These are phyloP conservation scores for Plasmodium billcollinsi DNA, from an alignment of 169 alveolate species.

Conservation along the genomic window DNA sequence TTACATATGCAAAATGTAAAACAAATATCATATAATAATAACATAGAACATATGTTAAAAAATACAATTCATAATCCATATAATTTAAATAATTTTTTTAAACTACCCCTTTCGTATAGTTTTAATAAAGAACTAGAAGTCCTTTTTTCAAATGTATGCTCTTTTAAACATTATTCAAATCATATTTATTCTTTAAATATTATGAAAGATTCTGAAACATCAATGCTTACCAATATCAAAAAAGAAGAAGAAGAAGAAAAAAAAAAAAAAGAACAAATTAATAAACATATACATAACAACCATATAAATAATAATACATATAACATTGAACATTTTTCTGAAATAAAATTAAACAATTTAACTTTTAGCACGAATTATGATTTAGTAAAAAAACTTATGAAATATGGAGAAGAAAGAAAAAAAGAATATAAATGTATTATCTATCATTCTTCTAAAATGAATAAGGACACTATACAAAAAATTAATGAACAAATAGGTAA, in stretches of 20 bases:
- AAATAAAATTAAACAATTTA: constrained; percentile 65
- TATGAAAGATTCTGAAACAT: too few species aligned
- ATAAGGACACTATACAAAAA: constrained; percentile 47
- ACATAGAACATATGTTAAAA: constrained; percentile 14
- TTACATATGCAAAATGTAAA: neutral
- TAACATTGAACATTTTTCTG: constrained; percentile 29
- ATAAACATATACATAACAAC: neutral
- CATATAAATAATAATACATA: neutral
- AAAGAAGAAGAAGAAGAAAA: neutral
- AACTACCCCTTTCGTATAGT: constrained; percentile 2
- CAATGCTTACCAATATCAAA: neutral
- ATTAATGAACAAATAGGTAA: constrained; percentile 44
- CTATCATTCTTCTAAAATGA: constrained; percentile 70
- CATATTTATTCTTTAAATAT: too few species aligned
- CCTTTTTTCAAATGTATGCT: neutral
- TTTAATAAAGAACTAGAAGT: constrained; percentile 66
- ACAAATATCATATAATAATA: constrained; percentile 21
- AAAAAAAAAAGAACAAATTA: neutral
- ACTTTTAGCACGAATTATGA: constrained; percentile 70
- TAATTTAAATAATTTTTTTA: too few species aligned
- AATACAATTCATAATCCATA: neutral
- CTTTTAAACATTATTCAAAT: too few species aligned
- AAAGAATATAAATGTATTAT: constrained; percentile 75
- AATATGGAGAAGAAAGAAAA: constrained; percentile 75
- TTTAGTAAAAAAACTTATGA: constrained; percentile 71